Percentiles rank a stretch among this genome's conserved stretches.
Conservation (phyloP, 768 basidiomycete species). For the Tulasnella sp. region DNA sequence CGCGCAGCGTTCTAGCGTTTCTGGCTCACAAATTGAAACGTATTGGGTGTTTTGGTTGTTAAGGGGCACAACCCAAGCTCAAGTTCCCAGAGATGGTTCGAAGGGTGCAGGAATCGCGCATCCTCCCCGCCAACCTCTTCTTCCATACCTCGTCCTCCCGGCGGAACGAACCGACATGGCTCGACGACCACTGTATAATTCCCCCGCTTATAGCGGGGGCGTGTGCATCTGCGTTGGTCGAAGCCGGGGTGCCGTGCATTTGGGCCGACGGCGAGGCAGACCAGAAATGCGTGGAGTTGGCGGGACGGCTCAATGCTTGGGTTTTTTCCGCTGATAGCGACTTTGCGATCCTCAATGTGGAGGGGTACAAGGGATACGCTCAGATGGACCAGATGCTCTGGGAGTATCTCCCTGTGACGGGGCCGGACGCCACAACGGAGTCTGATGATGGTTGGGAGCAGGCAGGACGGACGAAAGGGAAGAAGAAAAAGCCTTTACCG, state of each 20-base stretch:
- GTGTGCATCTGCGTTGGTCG: constrained; percentile 44
- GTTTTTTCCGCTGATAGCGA: constrained; percentile 74
- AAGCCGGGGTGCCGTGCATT: constrained; percentile 5
- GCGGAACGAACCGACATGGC: constrained; percentile 50
- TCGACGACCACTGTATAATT: constrained; percentile 59
- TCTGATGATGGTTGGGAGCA: constrained; percentile 20
- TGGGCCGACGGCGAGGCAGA: constrained; percentile 76
- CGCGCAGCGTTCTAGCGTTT: not conserved
- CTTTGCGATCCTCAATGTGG: constrained; percentile 63
- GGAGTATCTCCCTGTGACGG: constrained; percentile 24
- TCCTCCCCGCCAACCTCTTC: constrained; percentile 58
- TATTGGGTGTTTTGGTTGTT: not conserved
- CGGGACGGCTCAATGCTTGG: constrained; percentile 57
- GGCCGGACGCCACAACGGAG: not conserved
- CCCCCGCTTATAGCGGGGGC: constrained; percentile 52
- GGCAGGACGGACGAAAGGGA: constrained; percentile 21
- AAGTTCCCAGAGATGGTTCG: constrained; percentile 58
- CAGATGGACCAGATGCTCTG: constrained; percentile 67
- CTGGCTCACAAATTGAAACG: not conserved
- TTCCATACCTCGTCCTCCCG: constrained; percentile 64
- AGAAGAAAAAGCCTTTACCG: constrained; percentile 2
- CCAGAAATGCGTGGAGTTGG: constrained; percentile 62
- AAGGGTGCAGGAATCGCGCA: constrained; percentile 43
- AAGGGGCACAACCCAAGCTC: constrained; percentile 57
- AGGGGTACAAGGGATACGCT: constrained; percentile 62